Conservation (phyloP, 768 basidiomycete genomes). For the Dendrothele bispora region DNA sequence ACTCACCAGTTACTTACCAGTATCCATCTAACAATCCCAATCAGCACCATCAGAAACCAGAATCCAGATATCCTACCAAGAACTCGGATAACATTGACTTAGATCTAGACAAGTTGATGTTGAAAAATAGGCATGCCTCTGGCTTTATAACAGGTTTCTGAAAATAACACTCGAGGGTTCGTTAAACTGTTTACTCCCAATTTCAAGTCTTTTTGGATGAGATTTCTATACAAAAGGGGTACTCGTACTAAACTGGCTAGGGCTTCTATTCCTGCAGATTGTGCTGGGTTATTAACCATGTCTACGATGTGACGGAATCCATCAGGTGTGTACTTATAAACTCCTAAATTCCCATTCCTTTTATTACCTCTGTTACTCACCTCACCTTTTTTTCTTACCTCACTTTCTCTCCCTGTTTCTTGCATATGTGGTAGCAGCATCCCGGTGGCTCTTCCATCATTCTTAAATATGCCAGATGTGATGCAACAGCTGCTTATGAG, state of each 20-base stretch:
- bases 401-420: not conserved
- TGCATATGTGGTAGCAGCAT: conserved; percentile 49
- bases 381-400: not conserved
- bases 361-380: too few species aligned
- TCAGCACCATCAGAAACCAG: too few species aligned
- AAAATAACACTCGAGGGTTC: conserved; percentile 59
- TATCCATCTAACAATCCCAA: too few species aligned
- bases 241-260: too few species aligned
- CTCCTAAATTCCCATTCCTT: too few species aligned
- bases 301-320: conserved; percentile 83
- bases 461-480: conserved; percentile 79
- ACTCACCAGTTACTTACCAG: too few species aligned
- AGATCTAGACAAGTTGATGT: too few species aligned
- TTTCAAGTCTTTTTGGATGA: not conserved
- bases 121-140: too few species aligned
- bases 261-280: conserved; percentile 43
- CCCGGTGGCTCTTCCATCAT: conserved; percentile 85
- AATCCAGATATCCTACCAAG: too few species aligned
- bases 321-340: conserved; percentile 35
- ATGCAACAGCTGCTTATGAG: conserved; percentile 73
- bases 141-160: conserved; percentile 56
- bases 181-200: conserved; percentile 34
- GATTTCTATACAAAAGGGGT: too few species aligned
- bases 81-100: too few species aligned
- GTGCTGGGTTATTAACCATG: conserved; percentile 83